Conservation (phyloP, 768 basidiomycete genomes). For the Stropharia rugosoannulata region DNA sequence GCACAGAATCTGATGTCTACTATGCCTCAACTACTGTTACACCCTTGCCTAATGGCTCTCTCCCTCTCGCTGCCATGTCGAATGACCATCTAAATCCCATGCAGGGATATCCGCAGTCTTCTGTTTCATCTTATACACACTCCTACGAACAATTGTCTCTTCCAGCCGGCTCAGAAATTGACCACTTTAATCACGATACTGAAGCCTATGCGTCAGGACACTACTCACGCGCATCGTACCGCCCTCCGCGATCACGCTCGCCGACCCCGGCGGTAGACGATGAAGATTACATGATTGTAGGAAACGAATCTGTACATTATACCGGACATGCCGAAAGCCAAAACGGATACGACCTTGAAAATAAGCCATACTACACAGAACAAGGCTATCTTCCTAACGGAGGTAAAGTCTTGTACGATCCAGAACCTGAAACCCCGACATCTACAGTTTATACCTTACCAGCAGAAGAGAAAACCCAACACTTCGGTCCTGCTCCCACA, state of each 20-base stretch:
- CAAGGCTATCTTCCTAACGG: constrained; percentile 25
- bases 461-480: constrained; percentile 64
- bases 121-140: constrained; percentile 30
- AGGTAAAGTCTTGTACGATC: constrained; percentile 38
- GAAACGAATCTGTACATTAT: constrained; percentile 55
- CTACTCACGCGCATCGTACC: constrained; percentile 45
- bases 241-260: constrained; percentile 65
- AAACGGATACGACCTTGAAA: constrained; percentile 27
- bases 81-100: constrained; percentile 31
- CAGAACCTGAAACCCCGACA: constrained; percentile 40
- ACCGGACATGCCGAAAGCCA: constrained; percentile 35
- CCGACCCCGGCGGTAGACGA: constrained; percentile 76
- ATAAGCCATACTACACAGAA: constrained; percentile 23
- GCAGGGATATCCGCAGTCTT: constrained; percentile 33
- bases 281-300: constrained; percentile 65
- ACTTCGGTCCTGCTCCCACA: constrained; percentile 86
- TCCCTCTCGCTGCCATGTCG: constrained; percentile 17
- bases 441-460: constrained; percentile 37
- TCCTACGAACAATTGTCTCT: constrained; percentile 31
- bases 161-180: constrained; percentile 38
- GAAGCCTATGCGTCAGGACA: constrained; percentile 72
- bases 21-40: constrained; percentile 19
- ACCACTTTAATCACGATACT: constrained; percentile 63
- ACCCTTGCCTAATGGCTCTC: constrained; percentile 19
- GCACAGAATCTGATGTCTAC: constrained; percentile 27